phyloP scores from a whole-genome alignment of 1,139 yeast genomes.

The Suhomyces kunorum region DNA sequence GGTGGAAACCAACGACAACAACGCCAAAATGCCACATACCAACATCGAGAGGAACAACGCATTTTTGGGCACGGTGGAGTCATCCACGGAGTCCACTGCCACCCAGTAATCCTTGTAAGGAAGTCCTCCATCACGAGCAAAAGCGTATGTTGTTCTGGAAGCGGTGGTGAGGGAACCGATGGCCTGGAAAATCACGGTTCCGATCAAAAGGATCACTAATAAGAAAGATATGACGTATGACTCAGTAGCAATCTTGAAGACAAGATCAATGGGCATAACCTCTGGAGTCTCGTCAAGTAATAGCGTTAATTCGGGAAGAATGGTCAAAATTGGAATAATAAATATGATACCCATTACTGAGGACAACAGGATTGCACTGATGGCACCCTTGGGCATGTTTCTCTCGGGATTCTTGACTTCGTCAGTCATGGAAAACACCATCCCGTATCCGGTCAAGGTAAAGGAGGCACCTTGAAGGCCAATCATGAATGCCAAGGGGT shows the following conservation, averaged over 20 bases:
- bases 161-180: constrained; percentile 83
- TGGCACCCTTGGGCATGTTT: constrained; percentile 76
- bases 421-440: constrained; percentile 79
- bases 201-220: constrained; percentile 64
- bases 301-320: constrained; percentile 62
- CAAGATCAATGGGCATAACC: constrained; percentile 64
- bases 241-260: constrained; percentile 69
- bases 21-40: constrained; percentile 60
- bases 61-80: constrained; percentile 65
- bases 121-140: constrained; percentile 86
- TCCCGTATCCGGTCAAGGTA: constrained; percentile 80
- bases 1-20: constrained; percentile 65
- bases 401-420: constrained; percentile 76
- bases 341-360: constrained; percentile 69
- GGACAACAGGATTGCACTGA: constrained; percentile 64
- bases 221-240: constrained; percentile 68
- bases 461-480: constrained; percentile 80
- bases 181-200: constrained; percentile 74
- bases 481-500: constrained; percentile 62
- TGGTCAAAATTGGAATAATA: constrained; percentile 68
- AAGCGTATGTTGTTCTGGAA: constrained; percentile 81
- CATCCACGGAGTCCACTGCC: constrained; percentile 60
- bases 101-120: constrained; percentile 71
- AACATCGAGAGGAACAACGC: constrained; percentile 71
- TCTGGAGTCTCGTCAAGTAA: constrained; percentile 63